Conservation (phyloP, 2,329 filamentous ascomycete species). For the Neonectria magnoliae region DNA sequence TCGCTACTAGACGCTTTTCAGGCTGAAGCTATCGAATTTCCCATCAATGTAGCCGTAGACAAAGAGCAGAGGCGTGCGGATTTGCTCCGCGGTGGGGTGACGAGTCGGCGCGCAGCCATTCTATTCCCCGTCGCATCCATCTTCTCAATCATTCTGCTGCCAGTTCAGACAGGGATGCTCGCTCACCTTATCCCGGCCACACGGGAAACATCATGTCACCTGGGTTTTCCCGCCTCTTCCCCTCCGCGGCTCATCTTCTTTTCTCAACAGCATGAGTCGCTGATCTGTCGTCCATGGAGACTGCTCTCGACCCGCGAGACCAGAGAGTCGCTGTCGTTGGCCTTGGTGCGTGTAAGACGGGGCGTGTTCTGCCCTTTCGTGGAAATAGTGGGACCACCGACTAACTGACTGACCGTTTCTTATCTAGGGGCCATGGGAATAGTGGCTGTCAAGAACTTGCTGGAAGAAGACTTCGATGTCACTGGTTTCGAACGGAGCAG, state of each 20-base stretch:
- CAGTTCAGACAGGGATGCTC: slow-evolving; percentile 1
- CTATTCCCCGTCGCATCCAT: not conserved
- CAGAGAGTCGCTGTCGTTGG: slow-evolving; percentile 30
- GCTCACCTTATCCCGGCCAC: not conserved
- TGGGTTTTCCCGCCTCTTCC: slow-evolving; percentile 5
- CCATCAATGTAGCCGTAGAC: not conserved
- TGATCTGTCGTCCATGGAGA: slow-evolving; percentile 11
- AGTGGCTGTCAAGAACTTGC: slow-evolving; percentile 53
- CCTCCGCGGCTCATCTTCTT: not conserved
- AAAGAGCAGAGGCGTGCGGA: slow-evolving; percentile 4
- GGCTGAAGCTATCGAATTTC: not conserved
- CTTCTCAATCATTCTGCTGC: not conserved
- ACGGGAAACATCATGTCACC: slow-evolving; percentile 4
- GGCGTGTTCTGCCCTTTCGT: not conserved
- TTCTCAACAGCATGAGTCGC: not conserved
- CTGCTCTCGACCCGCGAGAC: slow-evolving; percentile 15
- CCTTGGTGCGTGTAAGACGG: slow-evolving; percentile 22
- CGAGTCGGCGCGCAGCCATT: not conserved
- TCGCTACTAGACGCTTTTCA: not conserved
- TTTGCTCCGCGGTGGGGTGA: slow-evolving; percentile 13
- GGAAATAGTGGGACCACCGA: not conserved
- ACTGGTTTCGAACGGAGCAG: slow-evolving; percentile 54
- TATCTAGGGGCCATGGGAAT: slow-evolving; percentile 49
- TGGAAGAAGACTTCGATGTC: slow-evolving; percentile 56
- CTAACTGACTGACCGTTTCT: not conserved